phyloP scores from a whole-genome alignment of 2,329 filamentous ascomycete species.

The Parascedosporium putredinis region DNA sequence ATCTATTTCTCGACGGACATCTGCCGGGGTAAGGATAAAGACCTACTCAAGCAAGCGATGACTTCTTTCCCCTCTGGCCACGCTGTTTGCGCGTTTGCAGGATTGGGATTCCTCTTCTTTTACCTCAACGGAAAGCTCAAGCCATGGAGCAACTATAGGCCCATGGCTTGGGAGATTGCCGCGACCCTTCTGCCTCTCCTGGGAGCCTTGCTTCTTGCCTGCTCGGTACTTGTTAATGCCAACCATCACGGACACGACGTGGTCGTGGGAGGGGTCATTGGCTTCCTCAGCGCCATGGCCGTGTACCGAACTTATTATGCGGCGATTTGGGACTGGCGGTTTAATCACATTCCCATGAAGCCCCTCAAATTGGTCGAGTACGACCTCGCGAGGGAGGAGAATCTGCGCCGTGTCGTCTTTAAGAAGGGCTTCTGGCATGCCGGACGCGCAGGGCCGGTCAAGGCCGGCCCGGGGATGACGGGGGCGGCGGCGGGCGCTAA shows the following conservation, averaged over 20 bases:
- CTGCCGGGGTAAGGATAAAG: slow-evolving; percentile 44
- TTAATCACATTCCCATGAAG: slow-evolving; percentile 53
- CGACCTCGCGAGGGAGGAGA: slow-evolving; percentile 5
- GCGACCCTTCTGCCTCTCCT: slow-evolving; percentile 49
- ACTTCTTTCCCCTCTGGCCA: slow-evolving; percentile 61
- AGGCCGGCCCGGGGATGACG: not conserved
- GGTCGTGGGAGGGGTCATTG: slow-evolving; percentile 52
- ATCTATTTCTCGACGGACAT: slow-evolving; percentile 52
- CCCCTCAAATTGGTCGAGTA: slow-evolving; percentile 3
- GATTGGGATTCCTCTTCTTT: slow-evolving; percentile 52
- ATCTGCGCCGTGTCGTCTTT: slow-evolving; percentile 1
- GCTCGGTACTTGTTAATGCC: slow-evolving; percentile 52
- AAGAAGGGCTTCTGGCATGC: slow-evolving; percentile 3
- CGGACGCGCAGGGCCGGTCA: not conserved
- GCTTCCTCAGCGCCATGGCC: slow-evolving; percentile 50
- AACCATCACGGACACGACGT: slow-evolving; percentile 65
- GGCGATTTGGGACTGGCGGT: slow-evolving; percentile 58
- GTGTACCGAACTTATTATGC: slow-evolving; percentile 59
- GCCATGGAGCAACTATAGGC: slow-evolving; percentile 55
- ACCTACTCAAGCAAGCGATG: slow-evolving; percentile 48
- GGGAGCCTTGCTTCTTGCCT: slow-evolving; percentile 47
- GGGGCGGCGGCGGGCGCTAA: not conserved
- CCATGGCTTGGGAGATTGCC: slow-evolving; percentile 56
- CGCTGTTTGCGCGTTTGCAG: slow-evolving; percentile 53
- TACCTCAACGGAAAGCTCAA: slow-evolving; percentile 67